These are phyloP conservation scores for Starmerella sp. DNA, from an alignment of 805 yeast genomes.

Conservation along the genomic window DNA sequence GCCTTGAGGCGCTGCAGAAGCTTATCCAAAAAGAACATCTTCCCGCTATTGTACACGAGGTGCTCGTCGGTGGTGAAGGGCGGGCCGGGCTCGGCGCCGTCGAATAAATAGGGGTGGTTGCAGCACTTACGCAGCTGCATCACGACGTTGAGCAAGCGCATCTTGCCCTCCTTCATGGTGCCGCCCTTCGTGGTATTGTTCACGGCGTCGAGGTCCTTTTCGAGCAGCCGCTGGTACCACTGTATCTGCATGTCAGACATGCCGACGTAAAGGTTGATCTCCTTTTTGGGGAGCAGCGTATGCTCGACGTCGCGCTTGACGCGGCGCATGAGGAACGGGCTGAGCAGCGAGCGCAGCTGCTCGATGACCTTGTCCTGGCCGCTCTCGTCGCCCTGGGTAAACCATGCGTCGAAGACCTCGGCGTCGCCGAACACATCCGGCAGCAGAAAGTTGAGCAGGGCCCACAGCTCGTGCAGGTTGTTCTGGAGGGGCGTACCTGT, in stretches of 20 bases:
- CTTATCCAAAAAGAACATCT: conserved; percentile 82
- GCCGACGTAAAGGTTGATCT: conserved; percentile 81
- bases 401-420: conserved; percentile 86
- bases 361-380: conserved; percentile 71
- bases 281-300: conserved; percentile 79
- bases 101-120: conserved; percentile 91
- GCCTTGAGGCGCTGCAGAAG: conserved; percentile 56
- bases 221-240: conserved; percentile 81
- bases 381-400: conserved; percentile 27
- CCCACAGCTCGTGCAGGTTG: conserved; percentile 94
- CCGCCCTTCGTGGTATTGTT: conserved; percentile 73
- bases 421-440: conserved; percentile 96
- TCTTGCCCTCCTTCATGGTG: conserved; percentile 46
- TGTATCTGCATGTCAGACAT: conserved; percentile 90
- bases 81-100: conserved; percentile 99
- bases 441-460: conserved; percentile 71
- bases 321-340: conserved; percentile 80
- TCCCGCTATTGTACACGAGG: conserved; percentile 73
- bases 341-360: conserved; percentile 73
- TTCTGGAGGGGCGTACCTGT: conserved; percentile 96
- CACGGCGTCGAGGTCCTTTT: conserved; percentile 90
- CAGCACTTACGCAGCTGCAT: conserved; percentile 96
- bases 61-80: conserved; percentile 95
- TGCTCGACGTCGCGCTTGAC: conserved; percentile 90
- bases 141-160: conserved; percentile 79